A percentile compares a stretch with the other conserved stretches of the same genome.
Conservation (phyloP, 2,329 filamentous ascomycete genomes). For the Stromatinia cepivora region DNA sequence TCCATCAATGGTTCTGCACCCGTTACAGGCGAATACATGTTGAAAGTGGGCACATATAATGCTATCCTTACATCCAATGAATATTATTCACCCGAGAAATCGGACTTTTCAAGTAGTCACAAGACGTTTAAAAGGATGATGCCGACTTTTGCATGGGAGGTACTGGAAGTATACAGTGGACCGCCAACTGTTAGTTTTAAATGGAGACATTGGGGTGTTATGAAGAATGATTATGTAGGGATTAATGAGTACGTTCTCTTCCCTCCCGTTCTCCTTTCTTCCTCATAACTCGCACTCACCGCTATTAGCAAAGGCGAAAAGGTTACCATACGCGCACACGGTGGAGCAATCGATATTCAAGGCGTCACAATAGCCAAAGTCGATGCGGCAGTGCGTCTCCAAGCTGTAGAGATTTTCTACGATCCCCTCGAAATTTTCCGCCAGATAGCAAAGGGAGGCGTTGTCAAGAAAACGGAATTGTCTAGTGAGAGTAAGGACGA, state of each 20-base stretch:
- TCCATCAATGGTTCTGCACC: slow-evolving; percentile 61
- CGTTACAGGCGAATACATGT: slow-evolving; percentile 62
- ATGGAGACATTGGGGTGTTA: slow-evolving; percentile 68
- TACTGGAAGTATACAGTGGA: slow-evolving; percentile 65
- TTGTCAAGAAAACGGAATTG: slow-evolving; percentile 25
- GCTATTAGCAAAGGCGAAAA: slow-evolving; percentile 58
- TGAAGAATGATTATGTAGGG: slow-evolving; percentile 66
- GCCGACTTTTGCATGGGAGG: slow-evolving; percentile 71
- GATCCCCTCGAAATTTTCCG: slow-evolving; percentile 67
- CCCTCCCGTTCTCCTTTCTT: not conserved
- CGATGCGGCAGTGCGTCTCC: slow-evolving; percentile 59
- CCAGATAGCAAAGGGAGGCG: slow-evolving; percentile 56
- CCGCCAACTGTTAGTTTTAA: slow-evolving; percentile 62
- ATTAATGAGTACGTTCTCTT: slow-evolving; percentile 42
- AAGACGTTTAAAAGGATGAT: slow-evolving; percentile 74
- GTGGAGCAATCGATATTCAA: slow-evolving; percentile 61
- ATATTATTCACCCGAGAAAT: slow-evolving; percentile 62
- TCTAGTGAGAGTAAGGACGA: slow-evolving; percentile 21
- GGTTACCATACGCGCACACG: slow-evolving; percentile 61
- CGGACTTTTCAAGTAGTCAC: slow-evolving; percentile 63
- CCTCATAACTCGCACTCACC: slow-evolving; percentile 18
- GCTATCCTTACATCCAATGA: slow-evolving; percentile 63
- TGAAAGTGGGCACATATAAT: slow-evolving; percentile 68
- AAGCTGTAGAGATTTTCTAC: slow-evolving; percentile 63
- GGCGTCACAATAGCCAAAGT: slow-evolving; percentile 63